Evolutionary conservation across 1,139 yeast species (phyloP).

Genomic region (Zygosaccharomyces sapae): DNA sequence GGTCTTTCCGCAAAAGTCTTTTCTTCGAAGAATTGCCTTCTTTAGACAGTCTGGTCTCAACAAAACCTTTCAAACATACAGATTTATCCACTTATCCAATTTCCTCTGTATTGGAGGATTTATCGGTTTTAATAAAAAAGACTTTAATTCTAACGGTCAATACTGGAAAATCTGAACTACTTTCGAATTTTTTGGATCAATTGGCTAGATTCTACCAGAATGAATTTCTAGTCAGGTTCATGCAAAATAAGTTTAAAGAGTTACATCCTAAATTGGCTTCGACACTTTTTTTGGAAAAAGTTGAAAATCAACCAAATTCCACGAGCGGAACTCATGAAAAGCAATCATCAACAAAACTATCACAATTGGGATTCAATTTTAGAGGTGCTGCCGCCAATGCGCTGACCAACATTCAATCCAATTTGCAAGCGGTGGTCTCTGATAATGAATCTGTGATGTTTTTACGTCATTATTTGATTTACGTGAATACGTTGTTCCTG

Average conservation of each 20-base stretch:
- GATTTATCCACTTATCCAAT: constrained; percentile 47
- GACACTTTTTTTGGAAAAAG: constrained; percentile 21
- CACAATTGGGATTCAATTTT: constrained; percentile 30
- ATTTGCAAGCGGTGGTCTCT: constrained; percentile 32
- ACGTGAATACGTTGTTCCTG: constrained; percentile 31
- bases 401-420: constrained; percentile 34
- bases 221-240: constrained; percentile 31
- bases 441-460: constrained; percentile 29
- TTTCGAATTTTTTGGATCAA: constrained; percentile 28
- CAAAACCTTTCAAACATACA: constrained; percentile 42
- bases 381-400: constrained; percentile 34
- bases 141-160: constrained; percentile 32
- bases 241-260: constrained; percentile 28
- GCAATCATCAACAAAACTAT: constrained; percentile 18
- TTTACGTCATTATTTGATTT: constrained; percentile 33
- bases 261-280: constrained; percentile 28
- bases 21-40: constrained; percentile 71
- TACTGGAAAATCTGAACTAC: constrained; percentile 29
- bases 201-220: constrained; percentile 32
- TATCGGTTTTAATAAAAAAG: constrained; percentile 62
- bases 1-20: constrained; percentile 79
- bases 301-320: constrained; percentile 14
- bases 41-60: constrained; percentile 30
- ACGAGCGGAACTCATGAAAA: constrained; percentile 14
- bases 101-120: constrained; percentile 83